A percentile compares a stretch with the other conserved stretches of the same genome.
These are phyloP conservation scores for Phlegmacium glaucopus DNA, from an alignment of 768 basidiomycete species.

Conservation along the genomic window DNA sequence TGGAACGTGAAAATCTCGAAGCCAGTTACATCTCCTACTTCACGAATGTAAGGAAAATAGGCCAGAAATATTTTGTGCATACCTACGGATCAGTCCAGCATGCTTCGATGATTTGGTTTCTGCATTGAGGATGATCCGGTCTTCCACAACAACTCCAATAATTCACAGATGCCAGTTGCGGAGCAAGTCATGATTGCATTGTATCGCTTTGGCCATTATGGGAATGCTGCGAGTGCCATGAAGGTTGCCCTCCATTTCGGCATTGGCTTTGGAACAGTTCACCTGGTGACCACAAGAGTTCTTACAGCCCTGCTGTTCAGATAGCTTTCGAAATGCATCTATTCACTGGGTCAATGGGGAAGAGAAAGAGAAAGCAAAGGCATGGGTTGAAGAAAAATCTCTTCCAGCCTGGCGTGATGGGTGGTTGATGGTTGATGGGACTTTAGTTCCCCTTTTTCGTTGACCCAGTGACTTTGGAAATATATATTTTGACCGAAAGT, in stretches of 20 bases:
- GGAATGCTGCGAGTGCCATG: slow-evolving; percentile 32
- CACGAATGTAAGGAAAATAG: background rate
- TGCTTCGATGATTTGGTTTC: background rate
- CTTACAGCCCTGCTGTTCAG: slow-evolving; percentile 22
- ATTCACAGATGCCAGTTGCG: slow-evolving; percentile 5
- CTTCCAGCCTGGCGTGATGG: slow-evolving; percentile 32
- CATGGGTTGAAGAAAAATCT: slow-evolving; percentile 31
- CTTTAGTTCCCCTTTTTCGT: slow-evolving; percentile 28
- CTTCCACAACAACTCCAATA: slow-evolving; percentile 7
- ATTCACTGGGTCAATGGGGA: slow-evolving; percentile 17
- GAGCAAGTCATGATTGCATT: slow-evolving; percentile 19
- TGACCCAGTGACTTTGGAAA: slow-evolving; percentile 31
- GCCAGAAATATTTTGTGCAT: background rate
- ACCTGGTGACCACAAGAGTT: slow-evolving; percentile 19
- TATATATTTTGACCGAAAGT: slow-evolving; percentile 35
- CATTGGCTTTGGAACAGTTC: slow-evolving; percentile 30
- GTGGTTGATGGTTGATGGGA: slow-evolving; percentile 36
- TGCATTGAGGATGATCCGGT: slow-evolving; percentile 4
- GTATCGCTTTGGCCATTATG: slow-evolving; percentile 35
- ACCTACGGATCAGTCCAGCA: background rate
- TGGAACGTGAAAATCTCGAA: background rate
- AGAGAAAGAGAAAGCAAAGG: slow-evolving; percentile 35
- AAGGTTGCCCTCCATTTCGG: slow-evolving; percentile 35
- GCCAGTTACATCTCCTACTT: background rate
- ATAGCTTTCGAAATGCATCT: slow-evolving; percentile 15